phyloP scores from a whole-genome alignment of 345 rosid genomes.

The Jatropha curcas region DNA sequence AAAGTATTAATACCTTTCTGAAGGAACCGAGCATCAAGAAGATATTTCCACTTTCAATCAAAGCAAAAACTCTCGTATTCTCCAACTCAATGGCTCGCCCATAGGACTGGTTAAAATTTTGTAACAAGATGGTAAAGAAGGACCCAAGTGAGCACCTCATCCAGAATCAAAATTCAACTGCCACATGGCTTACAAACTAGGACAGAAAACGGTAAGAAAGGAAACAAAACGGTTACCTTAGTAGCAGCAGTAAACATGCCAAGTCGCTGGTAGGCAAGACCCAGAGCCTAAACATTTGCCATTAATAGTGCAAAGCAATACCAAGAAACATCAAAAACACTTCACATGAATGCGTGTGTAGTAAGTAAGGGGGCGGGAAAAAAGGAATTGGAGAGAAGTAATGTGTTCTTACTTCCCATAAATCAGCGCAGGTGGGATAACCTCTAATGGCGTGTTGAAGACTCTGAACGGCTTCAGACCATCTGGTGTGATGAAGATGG shows the following conservation, averaged over 20 bases:
- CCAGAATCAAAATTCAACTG: neutral
- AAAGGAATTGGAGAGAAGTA: neutral
- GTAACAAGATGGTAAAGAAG: neutral
- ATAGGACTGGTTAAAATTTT: constrained; percentile 58
- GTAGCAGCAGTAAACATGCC: constrained; percentile 95
- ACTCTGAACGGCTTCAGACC: constrained; percentile 88
- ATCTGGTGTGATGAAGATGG: constrained; percentile 68
- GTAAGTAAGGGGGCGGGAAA: neutral
- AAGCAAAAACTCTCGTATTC: constrained; percentile 60
- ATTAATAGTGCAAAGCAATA: neutral
- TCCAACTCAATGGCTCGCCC: constrained; percentile 85
- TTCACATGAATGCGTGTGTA: neutral
- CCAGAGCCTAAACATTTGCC: constrained; percentile 58
- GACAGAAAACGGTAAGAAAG: neutral
- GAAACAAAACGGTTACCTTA: constrained; percentile 50
- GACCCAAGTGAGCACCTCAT: neutral
- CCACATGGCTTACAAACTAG: neutral
- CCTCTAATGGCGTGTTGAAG: constrained; percentile 97
- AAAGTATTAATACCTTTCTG: constrained; percentile 56
- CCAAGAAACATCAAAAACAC: neutral
- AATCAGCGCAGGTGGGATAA: constrained; percentile 68
- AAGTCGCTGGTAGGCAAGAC: constrained; percentile 87
- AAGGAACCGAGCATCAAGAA: constrained; percentile 86
- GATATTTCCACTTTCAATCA: constrained; percentile 89
- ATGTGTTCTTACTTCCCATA: constrained; percentile 73